Base-by-base conservation (phyloP, 1,139 yeast genomes). In the Nakaseomyces nivariensis region DNA sequence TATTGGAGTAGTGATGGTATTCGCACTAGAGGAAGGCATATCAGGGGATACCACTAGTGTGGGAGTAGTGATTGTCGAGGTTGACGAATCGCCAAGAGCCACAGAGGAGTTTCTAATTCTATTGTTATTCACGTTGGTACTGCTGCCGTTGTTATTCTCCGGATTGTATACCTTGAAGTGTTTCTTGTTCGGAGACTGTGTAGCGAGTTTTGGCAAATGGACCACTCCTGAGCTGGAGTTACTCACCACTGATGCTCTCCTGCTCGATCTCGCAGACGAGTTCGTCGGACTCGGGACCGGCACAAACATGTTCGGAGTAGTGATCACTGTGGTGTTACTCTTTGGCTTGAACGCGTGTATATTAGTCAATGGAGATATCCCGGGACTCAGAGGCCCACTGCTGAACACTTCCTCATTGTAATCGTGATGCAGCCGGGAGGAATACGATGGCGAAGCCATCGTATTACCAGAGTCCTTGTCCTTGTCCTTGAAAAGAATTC, bases 41-140 rank as follows among this genome's bases (percentile, higher is more conserved):
- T 55, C 60, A 4, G 62, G 60, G 11, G 62, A 60, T 45, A 58
- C 44, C 22, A 58, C 59, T 32, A 56, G 47, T 9, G 61, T 56
- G 6, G 61, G 58, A 2, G 59, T 52, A 7, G 50, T 48, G n/a
- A 43, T 49, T 4, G 50, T 44, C 7, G 47, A 49, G 17, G 31
- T 31, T 10, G 44, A 22, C 8, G 32, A 31, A 37, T 40, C 36
- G 26, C 33, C 44, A 24, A 41, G 24, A 1, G 13, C 44, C 5
- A 29, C 25, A 2, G 44, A 41, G 4, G 34, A n/a, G 34, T 27
- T 41, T 25, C 34, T 27, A 4, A 41, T 41, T 11, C 25, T 41
- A 11, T 22, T 27, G 22, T 13, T n/a, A 24, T 10, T 29, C 4
- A 34, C 48, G n/a, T 11, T 38, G 24, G 25, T 38, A 9, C 37